These are phyloP conservation scores for Prototheca cutis DNA, from an alignment of 163 green algal genomes.

Conservation along the genomic window DNA sequence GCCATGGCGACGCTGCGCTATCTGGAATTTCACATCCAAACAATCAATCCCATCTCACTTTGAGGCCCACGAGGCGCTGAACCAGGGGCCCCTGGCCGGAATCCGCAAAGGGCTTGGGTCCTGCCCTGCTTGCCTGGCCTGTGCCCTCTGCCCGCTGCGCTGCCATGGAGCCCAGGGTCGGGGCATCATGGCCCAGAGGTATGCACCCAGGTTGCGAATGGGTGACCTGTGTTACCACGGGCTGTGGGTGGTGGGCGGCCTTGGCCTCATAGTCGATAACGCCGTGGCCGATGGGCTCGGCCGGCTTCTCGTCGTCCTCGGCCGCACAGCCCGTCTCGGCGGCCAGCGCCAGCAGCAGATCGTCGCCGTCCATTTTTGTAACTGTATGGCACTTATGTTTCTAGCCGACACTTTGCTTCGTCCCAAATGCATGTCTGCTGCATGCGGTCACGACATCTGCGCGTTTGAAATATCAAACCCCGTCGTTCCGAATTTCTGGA, in stretches of 20 bases:
- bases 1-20: too few species aligned
- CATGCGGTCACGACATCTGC: too few species aligned
- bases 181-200: background rate
- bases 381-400: too few species aligned
- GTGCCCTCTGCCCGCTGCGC: background rate
- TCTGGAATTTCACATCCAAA: background rate
- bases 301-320: background rate
- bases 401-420: too few species aligned
- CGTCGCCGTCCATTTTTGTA: background rate
- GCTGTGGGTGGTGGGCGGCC: background rate
- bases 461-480: too few species aligned
- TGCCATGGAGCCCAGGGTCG: background rate
- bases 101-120: constrained; percentile 8
- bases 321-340: background rate
- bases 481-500: too few species aligned
- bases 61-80: constrained; percentile 14
- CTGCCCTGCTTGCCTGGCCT: background rate
- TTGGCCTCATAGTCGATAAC: background rate
- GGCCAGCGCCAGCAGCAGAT: background rate
- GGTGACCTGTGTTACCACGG: background rate
- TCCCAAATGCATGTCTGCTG: too few species aligned
- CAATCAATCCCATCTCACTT: background rate
- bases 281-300: background rate
- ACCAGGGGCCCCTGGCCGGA: constrained; percentile 13
- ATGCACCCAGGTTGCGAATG: background rate